These are phyloP conservation scores for Tilletia caries DNA, from an alignment of 1,284 basidiomycete genomes.

Conservation along the genomic window DNA sequence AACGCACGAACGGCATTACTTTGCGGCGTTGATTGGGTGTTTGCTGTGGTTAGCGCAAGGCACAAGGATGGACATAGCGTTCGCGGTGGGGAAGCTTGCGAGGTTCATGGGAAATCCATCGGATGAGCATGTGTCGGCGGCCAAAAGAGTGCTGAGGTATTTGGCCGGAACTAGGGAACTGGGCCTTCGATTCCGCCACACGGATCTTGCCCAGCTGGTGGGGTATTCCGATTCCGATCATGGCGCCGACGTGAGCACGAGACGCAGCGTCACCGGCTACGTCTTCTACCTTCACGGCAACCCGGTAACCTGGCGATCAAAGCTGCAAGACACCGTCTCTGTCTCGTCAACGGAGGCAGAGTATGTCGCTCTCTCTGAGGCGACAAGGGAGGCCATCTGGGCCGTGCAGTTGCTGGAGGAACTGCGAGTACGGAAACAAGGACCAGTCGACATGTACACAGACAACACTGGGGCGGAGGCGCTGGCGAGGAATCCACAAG, in stretches of 20 bases:
- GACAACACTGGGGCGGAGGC: not conserved
- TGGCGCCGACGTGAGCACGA: not conserved
- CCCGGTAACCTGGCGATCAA: not conserved
- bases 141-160: not conserved
- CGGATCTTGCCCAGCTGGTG: not conserved
- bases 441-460: not conserved
- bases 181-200: not conserved
- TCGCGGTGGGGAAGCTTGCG: not conserved
- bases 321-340: slow-evolving; percentile 1
- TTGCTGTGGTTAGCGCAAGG: not conserved
- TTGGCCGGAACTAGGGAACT: not conserved
- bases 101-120: not conserved
- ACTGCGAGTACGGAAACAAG: not conserved
- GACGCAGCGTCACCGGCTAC: not conserved
- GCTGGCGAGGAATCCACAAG: not conserved
- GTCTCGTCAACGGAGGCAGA: slow-evolving; percentile 1
- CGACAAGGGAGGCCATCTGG: slow-evolving; percentile 2
- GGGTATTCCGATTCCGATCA: not conserved
- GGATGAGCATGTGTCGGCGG: not conserved
- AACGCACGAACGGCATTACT: too few relatives aligned
- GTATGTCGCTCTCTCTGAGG: not conserved
- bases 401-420: not conserved
- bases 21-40: not conserved
- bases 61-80: not conserved
- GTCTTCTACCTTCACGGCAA: not conserved